Evolutionary conservation across 257 asterid genomes (phyloP).

Genomic region (Petunia axillaris): DNA sequence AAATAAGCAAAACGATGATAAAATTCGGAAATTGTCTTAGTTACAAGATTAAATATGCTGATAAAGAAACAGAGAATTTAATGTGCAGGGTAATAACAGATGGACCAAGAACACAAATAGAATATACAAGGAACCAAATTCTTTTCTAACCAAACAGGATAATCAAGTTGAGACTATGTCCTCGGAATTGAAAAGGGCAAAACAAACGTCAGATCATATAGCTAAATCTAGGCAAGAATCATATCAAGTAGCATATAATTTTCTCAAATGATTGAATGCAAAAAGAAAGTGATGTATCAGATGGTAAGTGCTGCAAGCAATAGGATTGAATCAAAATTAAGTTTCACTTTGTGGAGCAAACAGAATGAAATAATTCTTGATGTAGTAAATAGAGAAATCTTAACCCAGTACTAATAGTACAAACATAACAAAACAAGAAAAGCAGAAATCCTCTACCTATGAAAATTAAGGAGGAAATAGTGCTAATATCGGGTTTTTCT

Average conservation of each 20-base stretch:
- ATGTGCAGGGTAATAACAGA: conserved; percentile 12
- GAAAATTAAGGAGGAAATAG: not conserved
- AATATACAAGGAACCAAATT: not conserved
- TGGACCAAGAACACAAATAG: not conserved
- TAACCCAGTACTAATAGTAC: not conserved
- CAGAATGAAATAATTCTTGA: conserved; percentile 1
- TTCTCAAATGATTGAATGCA: conserved; percentile 9
- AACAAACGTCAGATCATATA: not conserved
- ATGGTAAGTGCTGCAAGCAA: not conserved
- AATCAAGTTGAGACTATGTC: conserved; percentile 7
- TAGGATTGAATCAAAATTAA: conserved; percentile 1
- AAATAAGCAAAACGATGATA: not conserved
- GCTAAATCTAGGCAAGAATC: conserved; percentile 13
- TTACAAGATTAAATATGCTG: not conserved
- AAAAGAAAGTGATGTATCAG: conserved; percentile 2
- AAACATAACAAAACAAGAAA: conserved; percentile 12
- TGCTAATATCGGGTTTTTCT: not conserved
- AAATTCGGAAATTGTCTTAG: not conserved
- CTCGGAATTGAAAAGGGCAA: conserved; percentile 5
- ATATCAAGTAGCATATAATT: not conserved
- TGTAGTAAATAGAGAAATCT: not conserved
- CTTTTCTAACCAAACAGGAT: not conserved
- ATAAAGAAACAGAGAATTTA: conserved; percentile 3
- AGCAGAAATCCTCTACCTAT: not conserved
- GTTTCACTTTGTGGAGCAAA: conserved; percentile 4